Percentiles rank a stretch among this genome's conserved stretches.
phyloP scores from a whole-genome alignment of 495 filamentous ascomycete genomes.

The Penicillium riverlandense region DNA sequence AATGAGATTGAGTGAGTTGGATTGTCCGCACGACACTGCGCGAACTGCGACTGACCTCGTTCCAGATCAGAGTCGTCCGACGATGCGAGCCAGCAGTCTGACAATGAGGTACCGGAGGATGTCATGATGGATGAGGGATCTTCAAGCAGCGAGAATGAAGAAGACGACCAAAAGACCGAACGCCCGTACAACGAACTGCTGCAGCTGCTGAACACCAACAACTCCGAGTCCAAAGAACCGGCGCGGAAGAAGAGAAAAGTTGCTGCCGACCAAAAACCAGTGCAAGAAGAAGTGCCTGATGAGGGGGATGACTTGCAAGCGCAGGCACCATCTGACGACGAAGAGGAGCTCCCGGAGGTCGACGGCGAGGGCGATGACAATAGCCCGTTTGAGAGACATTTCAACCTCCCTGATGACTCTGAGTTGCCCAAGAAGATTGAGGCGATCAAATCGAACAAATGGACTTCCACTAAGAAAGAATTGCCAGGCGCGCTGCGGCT shows the following conservation, averaged over 20 bases:
- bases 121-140: conserved; percentile 24
- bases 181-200: conserved; percentile 61
- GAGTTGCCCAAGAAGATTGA: conserved; percentile 47
- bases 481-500: conserved; percentile 37
- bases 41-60: conserved; percentile 8
- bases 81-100: conserved; percentile 13
- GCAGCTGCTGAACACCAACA: conserved; percentile 45
- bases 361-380: conserved; percentile 32
- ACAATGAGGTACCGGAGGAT: conserved; percentile 20
- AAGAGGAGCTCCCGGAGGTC: conserved; percentile 26
- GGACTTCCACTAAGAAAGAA: conserved; percentile 40
- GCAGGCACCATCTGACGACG: conserved; percentile 35
- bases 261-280: conserved; percentile 21
- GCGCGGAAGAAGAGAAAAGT: conserved; percentile 64
- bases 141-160: conserved; percentile 43
- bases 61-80: conserved; percentile 28
- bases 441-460: conserved; percentile 46
- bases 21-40: neutral
- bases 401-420: conserved; percentile 54
- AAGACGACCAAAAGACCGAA: conserved; percentile 33
- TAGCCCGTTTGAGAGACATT: conserved; percentile 79
- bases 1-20: conserved; percentile 33
- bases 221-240: conserved; percentile 44
- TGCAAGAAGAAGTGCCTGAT: conserved; percentile 4
- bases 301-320: conserved; percentile 24